Conservation (phyloP, 192 early-diverging fungal species). For the Physocladia obscura region DNA sequence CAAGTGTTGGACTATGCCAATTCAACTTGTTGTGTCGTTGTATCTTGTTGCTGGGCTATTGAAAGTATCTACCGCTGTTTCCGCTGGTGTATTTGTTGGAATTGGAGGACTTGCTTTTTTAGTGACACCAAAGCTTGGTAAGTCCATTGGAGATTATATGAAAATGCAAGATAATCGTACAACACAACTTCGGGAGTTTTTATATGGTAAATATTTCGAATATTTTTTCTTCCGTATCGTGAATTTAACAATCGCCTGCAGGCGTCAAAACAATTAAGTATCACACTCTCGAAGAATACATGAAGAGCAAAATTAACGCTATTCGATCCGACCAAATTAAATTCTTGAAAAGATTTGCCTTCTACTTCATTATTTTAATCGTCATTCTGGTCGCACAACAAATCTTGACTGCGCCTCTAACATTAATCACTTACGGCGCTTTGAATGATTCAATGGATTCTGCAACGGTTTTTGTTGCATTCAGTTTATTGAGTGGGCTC, state of each 20-base stretch:
- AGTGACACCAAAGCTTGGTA: background rate
- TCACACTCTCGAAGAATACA: background rate
- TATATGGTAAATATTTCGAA: background rate
- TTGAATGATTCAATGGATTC: slow-evolving; percentile 26
- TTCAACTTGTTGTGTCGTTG: slow-evolving; percentile 13
- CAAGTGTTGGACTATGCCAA: background rate
- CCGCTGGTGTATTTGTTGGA: background rate
- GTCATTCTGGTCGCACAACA: background rate
- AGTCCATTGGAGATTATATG: background rate
- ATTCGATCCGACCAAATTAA: slow-evolving; percentile 4
- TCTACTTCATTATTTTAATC: background rate
- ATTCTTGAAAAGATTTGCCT: background rate
- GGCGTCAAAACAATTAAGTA: slow-evolving; percentile 25
- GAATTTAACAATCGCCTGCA: too few species aligned
- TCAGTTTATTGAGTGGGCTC: slow-evolving; percentile 56
- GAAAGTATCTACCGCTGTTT: background rate
- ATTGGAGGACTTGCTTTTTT: background rate
- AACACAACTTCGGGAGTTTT: background rate
- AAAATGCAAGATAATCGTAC: background rate
- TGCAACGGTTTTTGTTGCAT: slow-evolving; percentile 59
- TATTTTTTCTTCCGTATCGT: background rate
- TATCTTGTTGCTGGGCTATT: slow-evolving; percentile 8
- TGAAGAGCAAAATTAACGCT: background rate
- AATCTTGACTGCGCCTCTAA: slow-evolving; percentile 11
- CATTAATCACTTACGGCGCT: slow-evolving; percentile 23